Evolutionary conservation across 768 basidiomycete species (phyloP).

Genomic region (Mycena belliarum): DNA sequence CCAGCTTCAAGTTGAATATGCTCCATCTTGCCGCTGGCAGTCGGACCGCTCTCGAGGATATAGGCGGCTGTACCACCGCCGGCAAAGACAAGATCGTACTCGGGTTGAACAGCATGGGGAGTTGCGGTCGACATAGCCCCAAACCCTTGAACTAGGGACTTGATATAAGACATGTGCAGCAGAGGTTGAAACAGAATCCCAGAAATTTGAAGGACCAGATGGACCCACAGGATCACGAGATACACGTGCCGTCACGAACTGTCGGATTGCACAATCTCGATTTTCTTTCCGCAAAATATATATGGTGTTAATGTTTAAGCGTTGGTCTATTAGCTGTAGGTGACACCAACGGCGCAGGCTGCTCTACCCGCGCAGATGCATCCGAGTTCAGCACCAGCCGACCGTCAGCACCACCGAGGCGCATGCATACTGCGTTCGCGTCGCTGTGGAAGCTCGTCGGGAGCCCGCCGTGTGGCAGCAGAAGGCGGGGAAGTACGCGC

Average conservation of each 20-base stretch:
- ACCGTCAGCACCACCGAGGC: constrained; percentile 52
- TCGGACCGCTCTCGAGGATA: constrained; percentile 29
- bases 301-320: neutral
- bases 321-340: constrained; percentile 9
- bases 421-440: constrained; percentile 41
- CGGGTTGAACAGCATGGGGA: neutral
- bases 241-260: too few species aligned
- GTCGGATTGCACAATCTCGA: too few species aligned
- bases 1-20: constrained; percentile 28
- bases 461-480: constrained; percentile 38
- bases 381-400: constrained; percentile 27
- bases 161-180: too few species aligned
- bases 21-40: constrained; percentile 20
- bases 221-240: too few species aligned
- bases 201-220: too few species aligned
- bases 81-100: constrained; percentile 21
- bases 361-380: neutral
- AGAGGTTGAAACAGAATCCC: too few species aligned
- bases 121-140: neutral
- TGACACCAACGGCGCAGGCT: constrained; percentile 1
- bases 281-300: constrained; percentile 11
- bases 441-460: constrained; percentile 51
- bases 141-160: too few species aligned
- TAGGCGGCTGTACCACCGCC: constrained; percentile 29
- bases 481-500: constrained; percentile 45